Conservation (phyloP, 257 asterid species). For the Lithospermum erythrorhizon region DNA sequence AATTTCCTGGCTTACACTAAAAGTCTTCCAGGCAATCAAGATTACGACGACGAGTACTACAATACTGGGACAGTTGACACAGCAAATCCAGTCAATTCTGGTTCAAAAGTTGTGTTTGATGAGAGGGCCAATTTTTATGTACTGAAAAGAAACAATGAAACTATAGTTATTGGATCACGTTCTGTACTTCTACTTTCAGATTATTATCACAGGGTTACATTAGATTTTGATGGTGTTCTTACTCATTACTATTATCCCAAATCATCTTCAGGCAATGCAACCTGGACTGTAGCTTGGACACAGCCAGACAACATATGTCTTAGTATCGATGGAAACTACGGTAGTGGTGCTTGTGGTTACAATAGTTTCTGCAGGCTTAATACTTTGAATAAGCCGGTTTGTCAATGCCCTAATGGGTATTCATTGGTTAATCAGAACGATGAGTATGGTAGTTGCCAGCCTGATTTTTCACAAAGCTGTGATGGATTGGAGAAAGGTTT, state of each 20-base stretch:
- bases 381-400: constrained; percentile 15
- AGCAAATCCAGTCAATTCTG: constrained; percentile 20
- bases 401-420: constrained; percentile 28
- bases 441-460: constrained; percentile 23
- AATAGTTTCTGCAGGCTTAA: constrained; percentile 26
- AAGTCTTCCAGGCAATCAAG: constrained; percentile 17
- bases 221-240: constrained; percentile 44
- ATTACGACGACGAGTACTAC: constrained; percentile 28
- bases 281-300: constrained; percentile 22
- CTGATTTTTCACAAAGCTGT: constrained; percentile 16
- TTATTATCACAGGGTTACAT: constrained; percentile 28
- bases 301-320: constrained; percentile 27
- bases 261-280: constrained; percentile 8
- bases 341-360: constrained; percentile 35
- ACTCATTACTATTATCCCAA: constrained; percentile 35
- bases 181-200: constrained; percentile 17
- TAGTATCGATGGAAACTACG: not conserved
- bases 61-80: constrained; percentile 12
- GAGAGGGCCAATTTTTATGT: constrained; percentile 20
- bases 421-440: constrained; percentile 17
- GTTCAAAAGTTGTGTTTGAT: constrained; percentile 20
- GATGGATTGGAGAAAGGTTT: constrained; percentile 3
- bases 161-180: not conserved
- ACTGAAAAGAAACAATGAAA: constrained; percentile 15
- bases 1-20: constrained; percentile 22